Percentiles rank a stretch among this genome's conserved stretches.
phyloP scores from a whole-genome alignment of 1,284 basidiomycete species.

The Schizophyllum commune region DNA sequence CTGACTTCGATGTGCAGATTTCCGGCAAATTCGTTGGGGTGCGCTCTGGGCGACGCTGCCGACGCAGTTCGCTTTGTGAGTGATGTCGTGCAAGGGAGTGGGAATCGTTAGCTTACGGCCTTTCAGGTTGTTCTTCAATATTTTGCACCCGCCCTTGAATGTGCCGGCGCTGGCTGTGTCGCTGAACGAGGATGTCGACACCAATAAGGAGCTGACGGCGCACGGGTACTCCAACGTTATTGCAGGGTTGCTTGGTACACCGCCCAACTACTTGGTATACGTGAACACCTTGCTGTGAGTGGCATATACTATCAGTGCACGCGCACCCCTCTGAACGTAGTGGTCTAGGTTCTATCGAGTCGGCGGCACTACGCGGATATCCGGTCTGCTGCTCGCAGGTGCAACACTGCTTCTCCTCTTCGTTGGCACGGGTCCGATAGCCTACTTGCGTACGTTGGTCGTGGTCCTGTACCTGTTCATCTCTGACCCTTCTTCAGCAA shows the following conservation, averaged over 20 bases:
- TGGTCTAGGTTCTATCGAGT: conserved; percentile 82
- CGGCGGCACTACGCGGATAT: conserved; percentile 79
- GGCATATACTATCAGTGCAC: background rate
- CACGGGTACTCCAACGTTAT: conserved; percentile 91
- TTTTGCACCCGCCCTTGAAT: conserved; percentile 90
- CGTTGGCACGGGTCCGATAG: conserved; percentile 81
- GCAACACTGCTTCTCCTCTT: conserved; percentile 72
- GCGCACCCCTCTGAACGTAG: background rate
- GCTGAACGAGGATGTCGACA: conserved; percentile 85
- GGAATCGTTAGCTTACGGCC: conserved; percentile 3
- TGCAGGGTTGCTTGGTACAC: conserved; percentile 76
- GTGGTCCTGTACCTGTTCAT: background rate
- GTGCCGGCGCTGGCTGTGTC: conserved; percentile 94
- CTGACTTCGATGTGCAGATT: conserved; percentile 38
- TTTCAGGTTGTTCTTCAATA: conserved; percentile 77
- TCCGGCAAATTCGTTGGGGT: conserved; percentile 49
- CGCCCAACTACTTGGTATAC: conserved; percentile 84
- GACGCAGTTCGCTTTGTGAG: conserved; percentile 71
- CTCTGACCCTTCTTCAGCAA: conserved; percentile 39
- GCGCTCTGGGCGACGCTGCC: conserved; percentile 74
- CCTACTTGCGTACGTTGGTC: conserved; percentile 73
- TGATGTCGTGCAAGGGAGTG: conserved; percentile 10
- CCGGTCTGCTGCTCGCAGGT: conserved; percentile 81
- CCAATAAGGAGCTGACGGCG: conserved; percentile 87
- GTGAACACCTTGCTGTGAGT: conserved; percentile 84